Evolutionary conservation across 2,329 filamentous ascomycete species (phyloP), one percentile per base, ranked within the genome.

Genomic region (Neonectria punicea): DNA sequence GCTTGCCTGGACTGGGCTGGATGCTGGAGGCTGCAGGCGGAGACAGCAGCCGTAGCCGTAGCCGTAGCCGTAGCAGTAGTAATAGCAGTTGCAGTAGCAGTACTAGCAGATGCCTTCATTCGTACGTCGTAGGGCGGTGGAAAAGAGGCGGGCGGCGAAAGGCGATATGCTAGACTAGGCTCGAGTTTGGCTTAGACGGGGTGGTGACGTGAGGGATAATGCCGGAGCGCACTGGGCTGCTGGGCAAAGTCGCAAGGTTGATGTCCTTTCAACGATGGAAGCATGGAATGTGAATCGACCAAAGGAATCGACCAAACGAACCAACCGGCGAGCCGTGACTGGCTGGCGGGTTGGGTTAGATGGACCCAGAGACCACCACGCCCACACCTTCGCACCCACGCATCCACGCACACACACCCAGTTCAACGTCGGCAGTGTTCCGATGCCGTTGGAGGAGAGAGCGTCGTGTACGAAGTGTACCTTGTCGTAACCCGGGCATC

Each of bases 191-290:
- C 63, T 65, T 55, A 66, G 58, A 58, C 67, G 66, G 71, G 58
- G 57, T 66, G 66, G 71, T 73, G 71, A 73, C 71, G 71, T 73
- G 71, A 73, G 68, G 67, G 59, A 73, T 66, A 67, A 69, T 58
- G 57, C 66, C 61, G 44, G 55, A 61, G 66, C 61, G 55, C 16
- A 63, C 61, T 70, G 69, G 69, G 36, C 54, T 47, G 55, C 54
- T 47, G 55, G 58, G 53, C 57, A n/a, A 39, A 39, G 36, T n/a
- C 16, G 60, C 55, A 65, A 61, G 69, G 61, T 61, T 53, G 71
- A 66, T 73, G 63, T 66, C 56, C 68, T 73, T 72, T 70, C 65
- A 53, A 65, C 36, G 63, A 72, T 72, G 64, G 63, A 70, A 68
- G 66, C 67, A 71, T 61, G 61, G 54, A 70, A 43, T 43, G 39